Evolutionary conservation across 495 filamentous ascomycete genomes (phyloP).

Genomic region (Peziza echinospora): DNA sequence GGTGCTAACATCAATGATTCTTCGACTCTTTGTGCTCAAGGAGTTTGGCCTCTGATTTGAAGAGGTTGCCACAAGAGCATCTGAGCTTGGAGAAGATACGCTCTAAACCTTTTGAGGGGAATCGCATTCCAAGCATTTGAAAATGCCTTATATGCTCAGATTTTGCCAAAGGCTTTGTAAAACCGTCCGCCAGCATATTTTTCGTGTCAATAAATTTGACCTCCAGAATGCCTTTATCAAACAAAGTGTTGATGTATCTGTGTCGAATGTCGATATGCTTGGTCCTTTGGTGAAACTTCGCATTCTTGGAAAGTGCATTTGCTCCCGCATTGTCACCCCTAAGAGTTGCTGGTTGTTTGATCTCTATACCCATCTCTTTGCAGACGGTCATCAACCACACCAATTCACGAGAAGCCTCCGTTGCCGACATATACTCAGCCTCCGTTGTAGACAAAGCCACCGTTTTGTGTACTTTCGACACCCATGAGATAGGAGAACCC

Average conservation of each 20-base stretch:
- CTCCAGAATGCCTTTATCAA: neutral
- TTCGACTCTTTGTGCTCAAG: too few relatives aligned
- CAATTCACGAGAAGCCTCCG: neutral
- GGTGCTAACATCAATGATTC: too few relatives aligned
- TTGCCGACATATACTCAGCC: conserved; percentile 3
- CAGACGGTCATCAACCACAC: neutral
- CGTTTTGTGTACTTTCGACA: neutral
- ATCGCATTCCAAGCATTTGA: neutral
- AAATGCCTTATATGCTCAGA: neutral
- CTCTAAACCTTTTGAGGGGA: too few relatives aligned
- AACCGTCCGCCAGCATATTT: neutral
- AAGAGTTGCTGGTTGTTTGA: neutral
- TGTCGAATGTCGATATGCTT: neutral
- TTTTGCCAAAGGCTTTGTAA: neutral
- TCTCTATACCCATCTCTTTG: neutral
- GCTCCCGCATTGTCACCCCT: neutral
- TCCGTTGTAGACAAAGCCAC: conserved; percentile 2
- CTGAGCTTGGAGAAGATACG: too few relatives aligned
- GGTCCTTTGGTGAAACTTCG: neutral
- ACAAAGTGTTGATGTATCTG: neutral
- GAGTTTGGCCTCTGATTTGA: too few relatives aligned
- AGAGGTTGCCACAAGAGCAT: too few relatives aligned
- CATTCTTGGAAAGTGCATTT: neutral
- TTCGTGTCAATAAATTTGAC: neutral
- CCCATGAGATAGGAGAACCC: neutral